These are phyloP conservation scores for Pseudogymnoascus sp. DNA, from an alignment of 2,329 filamentous ascomycete species.

Conservation along the genomic window DNA sequence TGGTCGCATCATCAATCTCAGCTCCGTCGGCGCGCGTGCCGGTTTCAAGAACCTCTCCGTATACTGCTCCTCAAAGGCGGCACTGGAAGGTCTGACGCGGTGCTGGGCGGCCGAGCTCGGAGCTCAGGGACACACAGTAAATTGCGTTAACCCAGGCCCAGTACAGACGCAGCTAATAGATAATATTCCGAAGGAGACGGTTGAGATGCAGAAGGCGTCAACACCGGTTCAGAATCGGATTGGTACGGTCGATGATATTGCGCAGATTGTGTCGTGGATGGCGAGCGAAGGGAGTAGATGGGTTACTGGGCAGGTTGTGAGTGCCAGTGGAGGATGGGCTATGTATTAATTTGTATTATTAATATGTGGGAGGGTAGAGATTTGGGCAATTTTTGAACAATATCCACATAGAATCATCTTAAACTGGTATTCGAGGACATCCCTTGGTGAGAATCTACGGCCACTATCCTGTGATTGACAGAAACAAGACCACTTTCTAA, in stretches of 20 bases:
- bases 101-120: conserved; percentile 41
- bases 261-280: conserved; percentile 9
- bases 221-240: conserved; percentile 5
- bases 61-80: conserved; percentile 53
- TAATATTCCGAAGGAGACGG: background rate
- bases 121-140: conserved; percentile 15
- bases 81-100: conserved; percentile 53
- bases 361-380: too few relatives aligned
- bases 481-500: too few relatives aligned
- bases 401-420: too few relatives aligned
- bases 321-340: conserved; percentile 14
- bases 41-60: conserved; percentile 41
- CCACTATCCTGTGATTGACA: too few relatives aligned
- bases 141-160: conserved; percentile 16
- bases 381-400: too few relatives aligned
- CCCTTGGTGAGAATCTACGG: too few relatives aligned
- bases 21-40: conserved; percentile 44
- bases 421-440: too few relatives aligned
- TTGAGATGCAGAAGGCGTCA: background rate
- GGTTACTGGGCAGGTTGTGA: conserved; percentile 15
- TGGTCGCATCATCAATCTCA: conserved; percentile 52
- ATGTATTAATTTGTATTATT: too few relatives aligned
- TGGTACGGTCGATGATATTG: conserved; percentile 10
- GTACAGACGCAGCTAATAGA: conserved; percentile 14
- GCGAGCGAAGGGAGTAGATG: conserved; percentile 14